phyloP scores from a whole-genome alignment of 1,284 basidiomycete genomes.

The Earliella scabrosa region DNA sequence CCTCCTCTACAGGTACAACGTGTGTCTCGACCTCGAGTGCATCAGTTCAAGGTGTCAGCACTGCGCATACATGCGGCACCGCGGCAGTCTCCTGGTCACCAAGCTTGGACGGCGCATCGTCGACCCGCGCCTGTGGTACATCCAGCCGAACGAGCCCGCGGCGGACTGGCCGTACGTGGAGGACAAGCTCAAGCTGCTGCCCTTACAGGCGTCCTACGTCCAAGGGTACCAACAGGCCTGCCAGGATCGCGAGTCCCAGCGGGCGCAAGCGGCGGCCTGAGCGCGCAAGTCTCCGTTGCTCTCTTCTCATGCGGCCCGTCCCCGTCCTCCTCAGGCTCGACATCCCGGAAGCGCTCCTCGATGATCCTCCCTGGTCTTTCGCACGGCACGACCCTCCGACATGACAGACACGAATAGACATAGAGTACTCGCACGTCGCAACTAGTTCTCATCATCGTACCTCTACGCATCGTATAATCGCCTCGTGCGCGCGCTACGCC shows the following conservation, averaged over 20 bases:
- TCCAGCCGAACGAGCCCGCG: neutral
- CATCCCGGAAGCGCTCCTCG: neutral
- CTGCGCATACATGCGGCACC: constrained; percentile 6
- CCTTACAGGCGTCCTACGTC: constrained; percentile 1
- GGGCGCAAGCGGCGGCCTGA: neutral
- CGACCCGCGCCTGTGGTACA: constrained; percentile 2
- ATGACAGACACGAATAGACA: no score
- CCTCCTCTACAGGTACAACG: neutral
- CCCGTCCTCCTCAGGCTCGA: neutral
- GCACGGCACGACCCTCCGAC: no score
- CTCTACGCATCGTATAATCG: no score
- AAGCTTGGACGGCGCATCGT: constrained; percentile 4
- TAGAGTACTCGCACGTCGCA: no score
- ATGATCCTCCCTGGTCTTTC: no score
- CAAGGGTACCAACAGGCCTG: neutral
- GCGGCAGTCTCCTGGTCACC: constrained; percentile 1
- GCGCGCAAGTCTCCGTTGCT: neutral
- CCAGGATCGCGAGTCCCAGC: constrained; percentile 1
- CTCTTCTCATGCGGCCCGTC: neutral
- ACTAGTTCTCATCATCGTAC: no score
- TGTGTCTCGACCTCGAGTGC: constrained; percentile 9
- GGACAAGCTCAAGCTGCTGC: constrained; percentile 5
- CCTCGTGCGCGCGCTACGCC: no score
- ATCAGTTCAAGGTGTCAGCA: constrained; percentile 1
- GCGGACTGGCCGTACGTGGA: constrained; percentile 6